These are phyloP conservation scores for Nitzschia sp. DNA, from an alignment of 108 stramenopile genomes.

Conservation along the genomic window DNA sequence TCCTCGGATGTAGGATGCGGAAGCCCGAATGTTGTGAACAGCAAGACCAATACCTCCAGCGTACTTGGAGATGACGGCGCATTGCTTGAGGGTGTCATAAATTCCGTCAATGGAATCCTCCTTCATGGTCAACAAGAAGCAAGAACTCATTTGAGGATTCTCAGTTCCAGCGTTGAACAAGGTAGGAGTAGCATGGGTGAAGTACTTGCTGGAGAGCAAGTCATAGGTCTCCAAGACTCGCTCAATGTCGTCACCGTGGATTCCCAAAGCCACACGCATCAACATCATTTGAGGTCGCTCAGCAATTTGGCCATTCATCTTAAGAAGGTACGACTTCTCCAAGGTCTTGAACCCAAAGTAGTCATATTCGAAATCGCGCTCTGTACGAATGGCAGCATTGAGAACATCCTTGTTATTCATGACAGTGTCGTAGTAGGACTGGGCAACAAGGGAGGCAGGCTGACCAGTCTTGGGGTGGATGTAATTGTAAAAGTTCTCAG, in stretches of 20 bases:
- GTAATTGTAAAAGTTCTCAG: slow-evolving; percentile 78
- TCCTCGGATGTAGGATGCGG: slow-evolving; percentile 92
- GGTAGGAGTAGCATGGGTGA: slow-evolving; percentile 99
- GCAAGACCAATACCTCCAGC: slow-evolving; percentile 98
- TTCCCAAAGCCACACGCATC: slow-evolving; percentile 98
- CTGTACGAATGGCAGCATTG: slow-evolving; percentile 86
- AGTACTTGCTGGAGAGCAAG: slow-evolving; percentile 89
- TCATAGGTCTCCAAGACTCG: slow-evolving; percentile 94
- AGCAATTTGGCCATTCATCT: slow-evolving; percentile 87
- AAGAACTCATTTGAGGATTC: slow-evolving; percentile 96
- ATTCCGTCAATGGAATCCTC: slow-evolving; percentile 98
- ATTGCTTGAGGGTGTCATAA: slow-evolving; percentile 98
- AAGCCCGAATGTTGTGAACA: slow-evolving; percentile 94
- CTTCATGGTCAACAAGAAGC: slow-evolving; percentile 96
- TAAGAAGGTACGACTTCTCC: slow-evolving; percentile 94
- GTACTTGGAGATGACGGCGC: slow-evolving; percentile 98
- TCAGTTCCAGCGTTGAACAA: slow-evolving; percentile 97
- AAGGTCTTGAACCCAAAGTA: slow-evolving; percentile 99
- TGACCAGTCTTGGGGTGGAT: slow-evolving; percentile 91
- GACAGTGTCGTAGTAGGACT: slow-evolving; percentile 77
- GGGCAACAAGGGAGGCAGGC: slow-evolving; percentile 84
- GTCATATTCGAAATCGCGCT: slow-evolving; percentile 95
- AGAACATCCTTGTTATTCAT: slow-evolving; percentile 84
- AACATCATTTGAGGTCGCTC: slow-evolving; percentile 98
- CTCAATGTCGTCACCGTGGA: slow-evolving; percentile 93